Conservation (phyloP, 768 basidiomycete genomes). For the Suillus hirtellus region DNA sequence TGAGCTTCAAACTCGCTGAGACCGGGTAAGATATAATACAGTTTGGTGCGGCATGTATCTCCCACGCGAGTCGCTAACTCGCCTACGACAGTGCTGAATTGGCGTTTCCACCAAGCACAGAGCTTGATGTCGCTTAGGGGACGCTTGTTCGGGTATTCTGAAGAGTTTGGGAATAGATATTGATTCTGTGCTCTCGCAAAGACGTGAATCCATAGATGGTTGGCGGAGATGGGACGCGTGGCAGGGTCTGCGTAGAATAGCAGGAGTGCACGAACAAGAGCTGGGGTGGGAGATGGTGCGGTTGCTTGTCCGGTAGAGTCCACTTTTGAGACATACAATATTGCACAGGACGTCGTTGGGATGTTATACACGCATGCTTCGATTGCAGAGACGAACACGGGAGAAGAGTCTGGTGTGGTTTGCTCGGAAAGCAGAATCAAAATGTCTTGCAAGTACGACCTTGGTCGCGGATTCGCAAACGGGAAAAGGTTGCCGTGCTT, state of each 20-base stretch:
- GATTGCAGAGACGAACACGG: slow-evolving; percentile 74
- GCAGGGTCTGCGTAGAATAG: slow-evolving; percentile 58
- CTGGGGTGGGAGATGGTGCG: slow-evolving; percentile 64
- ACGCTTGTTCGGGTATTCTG: slow-evolving; percentile 65
- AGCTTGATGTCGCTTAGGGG: slow-evolving; percentile 77
- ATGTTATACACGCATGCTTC: slow-evolving; percentile 77
- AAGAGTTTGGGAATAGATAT: slow-evolving; percentile 92
- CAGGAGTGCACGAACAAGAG: slow-evolving; percentile 69
- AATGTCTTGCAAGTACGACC: slow-evolving; percentile 72
- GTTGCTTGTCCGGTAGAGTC: slow-evolving; percentile 84
- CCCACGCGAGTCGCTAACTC: slow-evolving; percentile 32
- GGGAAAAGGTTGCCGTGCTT: slow-evolving; percentile 74
- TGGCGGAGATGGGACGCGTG: slow-evolving; percentile 59
- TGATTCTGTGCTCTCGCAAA: slow-evolving; percentile 90
- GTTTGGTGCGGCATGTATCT: slow-evolving; percentile 16
- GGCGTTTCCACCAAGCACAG: slow-evolving; percentile 91
- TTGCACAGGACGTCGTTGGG: slow-evolving; percentile 63
- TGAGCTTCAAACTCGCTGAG: slow-evolving; percentile 67
- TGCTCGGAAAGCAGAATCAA: slow-evolving; percentile 76
- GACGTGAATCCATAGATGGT: slow-evolving; percentile 76
- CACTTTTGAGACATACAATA: slow-evolving; percentile 92
- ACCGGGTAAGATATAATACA: slow-evolving; percentile 73
- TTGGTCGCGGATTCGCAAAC: slow-evolving; percentile 66
- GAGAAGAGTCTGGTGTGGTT: slow-evolving; percentile 44
- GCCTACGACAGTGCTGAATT: slow-evolving; percentile 57